Base-by-base conservation (phyloP, 1,284 basidiomycete genomes). In the Boletus semigastroideus region DNA sequence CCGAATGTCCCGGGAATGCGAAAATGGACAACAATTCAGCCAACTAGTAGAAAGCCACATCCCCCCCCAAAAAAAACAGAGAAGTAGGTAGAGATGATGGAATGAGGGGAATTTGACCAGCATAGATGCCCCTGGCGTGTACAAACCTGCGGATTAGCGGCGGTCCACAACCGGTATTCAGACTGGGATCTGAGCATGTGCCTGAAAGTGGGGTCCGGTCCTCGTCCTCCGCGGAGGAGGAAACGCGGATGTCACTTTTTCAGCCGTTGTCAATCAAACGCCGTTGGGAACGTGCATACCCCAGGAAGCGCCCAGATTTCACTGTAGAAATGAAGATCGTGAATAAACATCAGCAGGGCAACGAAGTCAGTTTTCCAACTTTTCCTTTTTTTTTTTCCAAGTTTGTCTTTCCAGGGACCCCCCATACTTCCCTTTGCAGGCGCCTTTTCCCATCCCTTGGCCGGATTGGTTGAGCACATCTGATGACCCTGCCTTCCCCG, bases 341-440 rank as follows among this genome's bases (percentile, higher is more conserved):
- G 61, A 92, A 87, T 73, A 98, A 98, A 75, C 96, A 99, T 69
- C 95, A 98, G 67, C 96, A 98, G 66, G 96, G 1, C 96, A 98
- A 68, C 77, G 96, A 98, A 79, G 89, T 87, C 54, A 53, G 78
- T 46, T 39, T 20, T 22, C 22, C 22, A 3, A 3, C 22, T 6
- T 12, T 10, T 13, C 9, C 14, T n/a, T 19, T 30, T 12, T 19
- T 40, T 27, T 22, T 14, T 42, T n/a, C 22, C 22, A 5, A 22
- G 22, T 22, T 25, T 5, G 22, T n/a, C 12, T 19, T 31, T 22
- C n/a, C 40, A 25, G 37, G 28, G 41, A 27, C 27, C 17, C 13
- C 22, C 13, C 28, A 25, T 4, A 19, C 20, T 38, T 37, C 25
- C 42, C 17, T 12, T 42, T 17, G 11, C 20, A 2, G 1, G n/a